Conservation (phyloP, 1,139 yeast species). For the Candida tetrigidarum region DNA sequence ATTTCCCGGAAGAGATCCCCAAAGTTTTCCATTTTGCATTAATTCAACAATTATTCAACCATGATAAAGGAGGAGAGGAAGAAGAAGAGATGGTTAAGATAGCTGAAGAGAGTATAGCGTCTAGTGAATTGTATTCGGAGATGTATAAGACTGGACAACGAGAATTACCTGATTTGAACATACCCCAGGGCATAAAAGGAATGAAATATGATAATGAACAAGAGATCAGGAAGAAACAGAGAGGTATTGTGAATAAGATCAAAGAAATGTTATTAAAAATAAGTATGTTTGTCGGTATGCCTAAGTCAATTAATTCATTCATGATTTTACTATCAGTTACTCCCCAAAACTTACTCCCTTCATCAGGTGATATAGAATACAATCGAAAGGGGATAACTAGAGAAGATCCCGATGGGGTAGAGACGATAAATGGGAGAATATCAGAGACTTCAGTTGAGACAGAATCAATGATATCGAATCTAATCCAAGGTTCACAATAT, state of each 20-base stretch:
- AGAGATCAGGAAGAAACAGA: conserved; percentile 41
- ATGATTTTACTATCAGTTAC: conserved; percentile 66
- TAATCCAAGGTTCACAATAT: conserved; percentile 59
- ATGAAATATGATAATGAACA: conserved; percentile 33
- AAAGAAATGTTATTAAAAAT: conserved; percentile 80
- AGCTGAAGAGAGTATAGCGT: conserved; percentile 39
- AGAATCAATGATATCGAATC: conserved; percentile 30
- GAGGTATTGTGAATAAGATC: conserved; percentile 55
- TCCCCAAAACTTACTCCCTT: conserved; percentile 48
- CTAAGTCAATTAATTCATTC: conserved; percentile 80
- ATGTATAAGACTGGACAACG: conserved; percentile 46
- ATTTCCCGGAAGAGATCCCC: conserved; percentile 80
- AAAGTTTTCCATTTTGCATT: conserved; percentile 73
- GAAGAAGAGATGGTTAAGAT: conserved; percentile 16
- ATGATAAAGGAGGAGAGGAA: conserved; percentile 20
- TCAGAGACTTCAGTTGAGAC: conserved; percentile 34
- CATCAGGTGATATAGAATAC: too few species aligned
- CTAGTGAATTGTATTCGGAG: conserved; percentile 40
- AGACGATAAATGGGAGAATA: conserved; percentile 50
- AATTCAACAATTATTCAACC: conserved; percentile 48
- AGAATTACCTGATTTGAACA: conserved; percentile 44
- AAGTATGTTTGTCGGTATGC: conserved; percentile 82
- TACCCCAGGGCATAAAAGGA: conserved; percentile 37
- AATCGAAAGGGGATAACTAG: conserved; percentile 31
- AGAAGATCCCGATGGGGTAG: conserved; percentile 22